Percentiles rank a stretch among this genome's conserved stretches.
These are phyloP conservation scores for Pyrus hybrid DNA, from an alignment of 331 rosid species.

Conservation along the genomic window DNA sequence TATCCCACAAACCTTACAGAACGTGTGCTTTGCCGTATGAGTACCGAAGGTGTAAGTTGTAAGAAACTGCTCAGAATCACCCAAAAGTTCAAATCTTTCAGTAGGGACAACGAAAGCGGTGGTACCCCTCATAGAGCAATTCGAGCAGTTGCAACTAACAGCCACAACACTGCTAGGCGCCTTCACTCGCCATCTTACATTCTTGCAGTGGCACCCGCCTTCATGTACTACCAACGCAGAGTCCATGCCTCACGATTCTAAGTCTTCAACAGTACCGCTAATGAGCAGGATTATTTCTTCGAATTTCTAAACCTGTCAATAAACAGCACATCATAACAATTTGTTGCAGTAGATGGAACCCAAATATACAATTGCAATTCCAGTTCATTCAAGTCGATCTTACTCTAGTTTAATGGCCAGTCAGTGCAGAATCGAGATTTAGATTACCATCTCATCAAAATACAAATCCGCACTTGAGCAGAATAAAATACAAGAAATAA, in stretches of 20 bases:
- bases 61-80: constrained; percentile 45
- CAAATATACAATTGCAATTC: neutral
- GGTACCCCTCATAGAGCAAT: constrained; percentile 66
- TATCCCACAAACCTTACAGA: constrained; percentile 77
- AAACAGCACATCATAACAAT: neutral
- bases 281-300: neutral
- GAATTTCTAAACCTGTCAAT: neutral
- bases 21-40: constrained; percentile 74
- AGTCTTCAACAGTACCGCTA: neutral
- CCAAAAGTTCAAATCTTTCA: constrained; percentile 49
- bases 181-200: constrained; percentile 57
- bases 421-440: too few species aligned
- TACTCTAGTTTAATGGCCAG: neutral
- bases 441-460: too few species aligned
- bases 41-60: constrained; percentile 72
- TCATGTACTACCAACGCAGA: constrained; percentile 40
- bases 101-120: constrained; percentile 54
- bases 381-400: neutral
- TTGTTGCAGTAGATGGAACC: neutral
- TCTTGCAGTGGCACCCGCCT: constrained; percentile 94
- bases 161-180: constrained; percentile 60
- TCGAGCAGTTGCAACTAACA: constrained; percentile 68
- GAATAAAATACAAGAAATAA: too few species aligned
- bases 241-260: constrained; percentile 36
- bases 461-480: too few species aligned